phyloP scores from a whole-genome alignment of 257 asterid species.

The Penstemon barbatus region DNA sequence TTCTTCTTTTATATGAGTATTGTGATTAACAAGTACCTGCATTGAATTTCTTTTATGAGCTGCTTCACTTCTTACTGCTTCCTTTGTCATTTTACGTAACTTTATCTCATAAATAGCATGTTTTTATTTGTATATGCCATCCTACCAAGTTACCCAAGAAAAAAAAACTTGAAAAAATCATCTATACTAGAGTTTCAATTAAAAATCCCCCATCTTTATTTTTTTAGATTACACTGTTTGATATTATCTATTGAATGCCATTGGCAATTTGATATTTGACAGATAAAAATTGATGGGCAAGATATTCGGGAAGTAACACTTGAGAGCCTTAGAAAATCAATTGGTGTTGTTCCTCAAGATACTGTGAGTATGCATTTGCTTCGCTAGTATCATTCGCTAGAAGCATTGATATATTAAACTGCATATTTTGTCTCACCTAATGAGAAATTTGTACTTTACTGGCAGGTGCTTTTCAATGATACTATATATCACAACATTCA shows the following conservation, averaged over 20 bases:
- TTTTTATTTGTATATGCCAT: too few species aligned
- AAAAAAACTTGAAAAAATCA: too few species aligned
- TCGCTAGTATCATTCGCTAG: conserved; percentile 1
- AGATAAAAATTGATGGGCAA: conserved; percentile 92
- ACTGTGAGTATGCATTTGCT: conserved; percentile 64
- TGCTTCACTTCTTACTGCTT: too few species aligned
- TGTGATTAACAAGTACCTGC: too few species aligned
- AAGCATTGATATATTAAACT: neutral
- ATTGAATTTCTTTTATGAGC: too few species aligned
- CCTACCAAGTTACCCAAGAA: too few species aligned
- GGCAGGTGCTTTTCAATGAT: conserved; percentile 93
- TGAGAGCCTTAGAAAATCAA: conserved; percentile 88
- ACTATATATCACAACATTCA: conserved; percentile 92
- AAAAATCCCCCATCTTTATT: too few species aligned
- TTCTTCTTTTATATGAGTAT: too few species aligned
- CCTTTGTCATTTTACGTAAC: too few species aligned
- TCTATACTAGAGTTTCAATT: too few species aligned
- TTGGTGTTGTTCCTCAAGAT: conserved; percentile 98
- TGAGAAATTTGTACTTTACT: conserved; percentile 24
- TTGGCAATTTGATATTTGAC: conserved; percentile 32
- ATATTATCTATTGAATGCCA: neutral
- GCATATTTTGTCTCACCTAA: conserved; percentile 12
- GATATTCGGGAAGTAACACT: conserved; percentile 81
- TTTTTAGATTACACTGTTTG: too few species aligned
- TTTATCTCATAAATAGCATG: too few species aligned